Base-by-base conservation (phyloP, 495 filamentous ascomycete species). In the Podospora sp. region DNA sequence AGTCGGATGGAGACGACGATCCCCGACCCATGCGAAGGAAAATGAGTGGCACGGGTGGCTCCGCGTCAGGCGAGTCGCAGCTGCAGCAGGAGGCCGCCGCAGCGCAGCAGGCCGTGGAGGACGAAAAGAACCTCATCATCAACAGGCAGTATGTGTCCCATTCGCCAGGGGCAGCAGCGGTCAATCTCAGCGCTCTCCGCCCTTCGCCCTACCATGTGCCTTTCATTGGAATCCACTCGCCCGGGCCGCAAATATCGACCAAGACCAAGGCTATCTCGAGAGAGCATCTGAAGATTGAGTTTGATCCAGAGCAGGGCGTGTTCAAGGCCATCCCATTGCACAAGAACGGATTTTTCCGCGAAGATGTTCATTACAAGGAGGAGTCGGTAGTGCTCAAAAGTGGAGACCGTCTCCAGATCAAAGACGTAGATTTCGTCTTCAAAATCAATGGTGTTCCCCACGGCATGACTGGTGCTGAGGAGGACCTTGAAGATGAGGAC, bases 241-340 rank as follows among this genome's bases (percentile, higher is more conserved):
- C 89, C 1, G 86, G 86, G 6, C 75, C 77, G 25, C 77, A 81
- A 67, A 88, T 88, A 33, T 80, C 85, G 52, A 85, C 83, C 60
- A 86, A 84, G 58, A 88, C 80, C 58, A 90, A 90, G 62, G 88
- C 86, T 25, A 97, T 98, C 40, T 97, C 94, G 6, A 86, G 94
- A 49, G 84, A 90, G 73, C 95, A 99, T 76, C 86, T 93, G 40
- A 90, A 88, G 72, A 93, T 99, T 62, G 78, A 86, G 14, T 98
- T 92, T 76, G 93, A 94, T 71, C 88, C 88, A 66, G 84, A 88
- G 22, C 85, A 84, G 67, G 85, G 88, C 62, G 76, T 89, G 16
- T 99, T 94, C 67, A 89, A 96, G 73, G 87, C 95, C 71, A 83
- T 90, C 49, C 88, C 96, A 3, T 80, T 94, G 71, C 93, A 94